These are phyloP conservation scores for Picochlorum sp. DNA, from an alignment of 139 green algal species.

Conservation along the genomic window DNA sequence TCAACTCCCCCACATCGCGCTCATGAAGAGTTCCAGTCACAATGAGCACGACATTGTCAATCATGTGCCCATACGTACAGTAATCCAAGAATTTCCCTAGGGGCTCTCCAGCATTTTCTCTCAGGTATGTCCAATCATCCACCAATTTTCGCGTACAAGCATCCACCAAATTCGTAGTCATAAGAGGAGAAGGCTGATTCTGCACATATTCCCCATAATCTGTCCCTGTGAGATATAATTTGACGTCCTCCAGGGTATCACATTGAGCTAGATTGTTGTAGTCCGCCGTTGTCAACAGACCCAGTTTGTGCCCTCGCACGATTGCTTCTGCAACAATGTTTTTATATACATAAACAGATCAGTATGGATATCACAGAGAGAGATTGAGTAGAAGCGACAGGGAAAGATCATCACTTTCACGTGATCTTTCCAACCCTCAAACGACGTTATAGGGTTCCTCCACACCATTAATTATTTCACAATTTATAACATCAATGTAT, in stretches of 20 bases:
- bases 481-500: no score
- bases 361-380: no score
- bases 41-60: conserved; percentile 99
- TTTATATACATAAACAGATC: no score
- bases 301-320: conserved; percentile 81
- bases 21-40: conserved; percentile 96
- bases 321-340: conserved; percentile 72
- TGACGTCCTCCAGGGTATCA: conserved; percentile 96
- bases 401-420: no score
- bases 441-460: no score
- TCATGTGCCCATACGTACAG: conserved; percentile 99
- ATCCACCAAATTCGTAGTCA: conserved; percentile 90
- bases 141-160: conserved; percentile 96
- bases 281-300: conserved; percentile 79
- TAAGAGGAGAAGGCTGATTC: conserved; percentile 83
- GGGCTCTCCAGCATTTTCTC: conserved; percentile 73
- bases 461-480: no score
- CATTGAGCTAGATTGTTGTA: conserved; percentile 99
- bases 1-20: conserved; percentile 90
- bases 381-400: no score
- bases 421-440: no score
- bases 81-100: conserved; percentile 94
- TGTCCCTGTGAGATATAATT: conserved; percentile 88
- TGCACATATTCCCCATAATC: conserved; percentile 88
- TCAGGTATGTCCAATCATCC: conserved; percentile 87